Evolutionary conservation across 2,329 filamentous ascomycete genomes (phyloP).

Genomic region (Venturia nashicola): DNA sequence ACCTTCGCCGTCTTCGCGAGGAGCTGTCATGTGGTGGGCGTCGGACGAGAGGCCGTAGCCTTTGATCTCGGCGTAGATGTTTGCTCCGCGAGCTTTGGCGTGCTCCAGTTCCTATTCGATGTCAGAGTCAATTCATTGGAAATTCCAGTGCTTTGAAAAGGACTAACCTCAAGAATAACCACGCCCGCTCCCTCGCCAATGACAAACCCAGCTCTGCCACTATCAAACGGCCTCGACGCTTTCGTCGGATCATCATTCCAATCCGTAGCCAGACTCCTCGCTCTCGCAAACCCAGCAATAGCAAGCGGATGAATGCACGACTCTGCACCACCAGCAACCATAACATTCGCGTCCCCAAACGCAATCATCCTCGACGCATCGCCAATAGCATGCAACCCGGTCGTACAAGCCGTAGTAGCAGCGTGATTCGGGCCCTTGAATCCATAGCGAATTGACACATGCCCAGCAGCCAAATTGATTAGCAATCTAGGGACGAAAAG

Average conservation of each 20-base stretch:
- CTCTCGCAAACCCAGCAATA: constrained; percentile 80
- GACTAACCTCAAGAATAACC: constrained; percentile 59
- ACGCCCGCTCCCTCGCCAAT: constrained; percentile 87
- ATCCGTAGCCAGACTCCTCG: constrained; percentile 69
- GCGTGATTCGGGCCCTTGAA: constrained; percentile 83
- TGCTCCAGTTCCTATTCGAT: constrained; percentile 61
- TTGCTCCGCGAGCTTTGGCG: constrained; percentile 66
- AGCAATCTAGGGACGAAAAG: constrained; percentile 86
- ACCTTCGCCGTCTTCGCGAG: constrained; percentile 70
- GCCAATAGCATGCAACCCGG: constrained; percentile 85
- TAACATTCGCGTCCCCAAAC: constrained; percentile 81
- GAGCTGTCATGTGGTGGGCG: constrained; percentile 87
- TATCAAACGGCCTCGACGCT: constrained; percentile 81
- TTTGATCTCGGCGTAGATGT: constrained; percentile 76
- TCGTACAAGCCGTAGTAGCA: constrained; percentile 89
- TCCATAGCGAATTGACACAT: constrained; percentile 85
- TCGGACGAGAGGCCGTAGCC: constrained; percentile 89
- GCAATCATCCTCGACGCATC: constrained; percentile 88
- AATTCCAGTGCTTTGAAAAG: not conserved
- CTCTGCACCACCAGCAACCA: constrained; percentile 91
- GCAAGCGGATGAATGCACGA: constrained; percentile 92
- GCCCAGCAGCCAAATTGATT: constrained; percentile 89
- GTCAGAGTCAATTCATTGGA: constrained; percentile 12
- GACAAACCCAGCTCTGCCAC: constrained; percentile 70
- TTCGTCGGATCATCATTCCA: constrained; percentile 61